Conservation (phyloP, 1,284 basidiomycete genomes). For the Rhizoctonia solani region DNA sequence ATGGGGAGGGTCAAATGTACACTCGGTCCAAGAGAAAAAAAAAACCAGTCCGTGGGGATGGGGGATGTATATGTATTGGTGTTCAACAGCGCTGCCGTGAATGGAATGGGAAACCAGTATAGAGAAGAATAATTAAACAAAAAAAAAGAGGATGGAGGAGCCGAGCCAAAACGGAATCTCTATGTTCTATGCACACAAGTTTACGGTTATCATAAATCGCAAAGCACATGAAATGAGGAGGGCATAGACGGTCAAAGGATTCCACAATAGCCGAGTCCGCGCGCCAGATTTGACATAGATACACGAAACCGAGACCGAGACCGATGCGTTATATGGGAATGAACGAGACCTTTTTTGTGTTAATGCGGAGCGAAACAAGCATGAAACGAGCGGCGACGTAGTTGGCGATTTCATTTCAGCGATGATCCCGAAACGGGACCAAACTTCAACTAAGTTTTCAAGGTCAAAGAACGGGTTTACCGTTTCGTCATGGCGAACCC, state of each 20-base stretch:
- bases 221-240: neutral
- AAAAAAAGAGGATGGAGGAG: neutral
- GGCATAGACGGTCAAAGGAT: neutral
- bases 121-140: neutral
- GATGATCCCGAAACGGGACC: neutral
- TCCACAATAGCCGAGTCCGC: neutral
- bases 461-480: neutral
- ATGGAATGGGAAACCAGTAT: neutral
- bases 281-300: neutral
- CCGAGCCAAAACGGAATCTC: neutral
- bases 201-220: neutral
- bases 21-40: no score
- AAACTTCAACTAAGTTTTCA: slow-evolving; percentile 4
- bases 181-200: neutral
- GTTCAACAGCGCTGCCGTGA: slow-evolving; percentile 22
- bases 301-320: neutral
- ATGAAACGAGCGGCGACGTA: neutral
- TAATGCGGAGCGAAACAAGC: slow-evolving; percentile 2
- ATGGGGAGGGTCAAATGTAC: slow-evolving; percentile 5
- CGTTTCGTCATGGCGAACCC: slow-evolving; percentile 20
- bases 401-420: neutral
- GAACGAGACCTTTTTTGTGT: neutral
- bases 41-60: slow-evolving; percentile 6
- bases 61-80: neutral
- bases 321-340: neutral